Percentiles rank a stretch among this genome's conserved stretches.
phyloP scores from a whole-genome alignment of 192 early-diverging fungal species.

The Entomortierella beljakovae region DNA sequence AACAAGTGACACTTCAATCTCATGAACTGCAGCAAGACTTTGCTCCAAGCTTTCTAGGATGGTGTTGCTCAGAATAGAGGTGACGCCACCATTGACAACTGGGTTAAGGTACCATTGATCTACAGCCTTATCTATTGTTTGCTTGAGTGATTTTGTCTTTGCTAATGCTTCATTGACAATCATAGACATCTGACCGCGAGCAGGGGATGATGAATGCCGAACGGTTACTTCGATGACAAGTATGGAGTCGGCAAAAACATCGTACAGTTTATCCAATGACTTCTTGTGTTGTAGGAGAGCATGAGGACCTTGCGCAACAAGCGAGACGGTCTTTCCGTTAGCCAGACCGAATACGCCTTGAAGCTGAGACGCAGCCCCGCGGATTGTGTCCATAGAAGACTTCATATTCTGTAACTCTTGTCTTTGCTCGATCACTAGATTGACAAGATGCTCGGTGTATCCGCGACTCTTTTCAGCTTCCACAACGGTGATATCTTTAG shows the following conservation, averaged over 20 bases:
- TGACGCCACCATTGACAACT: constrained; percentile 32
- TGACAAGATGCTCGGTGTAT: constrained; percentile 76
- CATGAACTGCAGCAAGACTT: constrained; percentile 36
- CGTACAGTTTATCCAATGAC: constrained; percentile 55
- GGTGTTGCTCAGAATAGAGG: constrained; percentile 18
- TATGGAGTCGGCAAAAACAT: constrained; percentile 45
- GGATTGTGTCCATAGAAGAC: constrained; percentile 38
- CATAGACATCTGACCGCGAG: constrained; percentile 26
- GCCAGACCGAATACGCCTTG: constrained; percentile 41
- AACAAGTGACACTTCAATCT: constrained; percentile 30
- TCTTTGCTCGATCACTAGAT: constrained; percentile 70
- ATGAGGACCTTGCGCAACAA: constrained; percentile 16
- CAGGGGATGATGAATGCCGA: constrained; percentile 40
- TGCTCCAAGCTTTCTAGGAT: constrained; percentile 25
- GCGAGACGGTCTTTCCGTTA: constrained; percentile 32
- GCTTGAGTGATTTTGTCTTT: constrained; percentile 49
- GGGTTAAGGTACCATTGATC: constrained; percentile 41
- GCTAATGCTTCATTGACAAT: constrained; percentile 38
- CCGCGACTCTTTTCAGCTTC: constrained; percentile 74
- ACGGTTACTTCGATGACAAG: constrained; percentile 43
- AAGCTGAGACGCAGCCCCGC: constrained; percentile 33
- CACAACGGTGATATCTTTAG: constrained; percentile 70
- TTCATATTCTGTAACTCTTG: constrained; percentile 53
- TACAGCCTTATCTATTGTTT: constrained; percentile 25
- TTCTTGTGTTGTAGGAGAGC: constrained; percentile 49